A percentile compares a stretch with the other conserved stretches of the same genome.
phyloP scores from a whole-genome alignment of 1,284 basidiomycete genomes.

The Takashimella koratensis region DNA sequence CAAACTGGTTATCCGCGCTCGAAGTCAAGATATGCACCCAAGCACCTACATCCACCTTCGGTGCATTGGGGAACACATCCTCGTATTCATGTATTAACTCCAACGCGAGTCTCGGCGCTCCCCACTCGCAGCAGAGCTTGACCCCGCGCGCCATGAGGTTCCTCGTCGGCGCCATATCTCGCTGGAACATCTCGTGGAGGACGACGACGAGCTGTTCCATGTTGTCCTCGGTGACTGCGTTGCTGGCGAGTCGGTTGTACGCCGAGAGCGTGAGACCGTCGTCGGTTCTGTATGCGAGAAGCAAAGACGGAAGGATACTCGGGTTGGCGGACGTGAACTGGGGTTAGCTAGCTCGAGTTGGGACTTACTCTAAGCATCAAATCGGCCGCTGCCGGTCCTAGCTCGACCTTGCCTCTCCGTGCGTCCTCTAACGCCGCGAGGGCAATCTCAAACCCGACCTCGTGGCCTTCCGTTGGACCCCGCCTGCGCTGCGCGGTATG shows the following conservation, averaged over 20 bases:
- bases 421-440: conserved; percentile 36
- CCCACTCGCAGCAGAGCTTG: conserved; percentile 31
- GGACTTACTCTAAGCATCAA: conserved; percentile 29
- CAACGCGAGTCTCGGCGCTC: conserved; percentile 30
- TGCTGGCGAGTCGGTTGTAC: conserved; percentile 21
- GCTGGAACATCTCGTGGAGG: conserved; percentile 30
- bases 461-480: conserved; percentile 11
- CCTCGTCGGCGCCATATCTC: conserved; percentile 15
- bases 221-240: conserved; percentile 11
- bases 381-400: conserved; percentile 29
- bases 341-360: conserved; percentile 1
- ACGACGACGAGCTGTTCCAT: conserved; percentile 32
- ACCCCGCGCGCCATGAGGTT: conserved; percentile 17
- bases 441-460: conserved; percentile 31
- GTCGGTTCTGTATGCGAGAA: conserved; percentile 3
- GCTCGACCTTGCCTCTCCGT: conserved; percentile 27
- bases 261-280: conserved; percentile 4
- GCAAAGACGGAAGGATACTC: conserved; percentile 30
- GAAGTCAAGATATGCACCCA: conserved; percentile 38
- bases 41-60: conserved; percentile 8
- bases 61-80: conserved; percentile 7
- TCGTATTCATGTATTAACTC: conserved; percentile 27
- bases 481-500: conserved; percentile 12
- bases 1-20: conserved; percentile 35
- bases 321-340: conserved; percentile 24